phyloP scores from a whole-genome alignment of 148 eudicot species.

The Bassia scoparia region DNA sequence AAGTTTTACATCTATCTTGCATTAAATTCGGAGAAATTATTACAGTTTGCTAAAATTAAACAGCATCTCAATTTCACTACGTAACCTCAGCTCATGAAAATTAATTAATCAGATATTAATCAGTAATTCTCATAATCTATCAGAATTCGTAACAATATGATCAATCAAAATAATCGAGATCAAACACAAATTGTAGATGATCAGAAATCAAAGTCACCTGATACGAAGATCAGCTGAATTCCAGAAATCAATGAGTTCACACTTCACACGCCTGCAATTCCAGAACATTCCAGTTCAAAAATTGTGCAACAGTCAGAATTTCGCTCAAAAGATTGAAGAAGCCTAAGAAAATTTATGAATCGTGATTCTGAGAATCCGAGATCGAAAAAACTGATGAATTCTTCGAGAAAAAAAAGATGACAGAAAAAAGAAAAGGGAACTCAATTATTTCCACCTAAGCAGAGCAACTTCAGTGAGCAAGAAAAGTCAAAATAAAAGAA shows the following conservation, averaged over 20 bases:
- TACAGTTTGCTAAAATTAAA: too few relatives aligned
- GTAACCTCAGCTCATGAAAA: too few relatives aligned
- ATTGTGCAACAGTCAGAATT: slow-evolving; percentile 10
- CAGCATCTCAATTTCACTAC: too few relatives aligned
- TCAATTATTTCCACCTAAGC: slow-evolving; percentile 16
- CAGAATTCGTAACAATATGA: too few relatives aligned
- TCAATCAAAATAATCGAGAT: background rate
- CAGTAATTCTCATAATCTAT: too few relatives aligned
- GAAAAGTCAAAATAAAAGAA: background rate
- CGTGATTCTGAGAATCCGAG: background rate
- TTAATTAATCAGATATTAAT: too few relatives aligned
- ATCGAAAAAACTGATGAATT: slow-evolving; percentile 17
- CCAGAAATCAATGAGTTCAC: background rate
- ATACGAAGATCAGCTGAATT: background rate
- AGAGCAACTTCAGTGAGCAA: slow-evolving; percentile 13
- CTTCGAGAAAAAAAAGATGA: background rate
- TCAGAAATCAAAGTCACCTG: background rate
- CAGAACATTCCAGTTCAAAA: background rate
- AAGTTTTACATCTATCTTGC: slow-evolving; percentile 3
- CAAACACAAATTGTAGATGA: background rate
- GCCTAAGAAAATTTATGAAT: slow-evolving; percentile 3
- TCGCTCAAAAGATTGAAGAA: background rate
- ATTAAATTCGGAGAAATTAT: background rate
- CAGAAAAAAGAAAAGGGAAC: background rate
- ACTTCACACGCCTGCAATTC: background rate